Evolutionary conservation across 345 rosid genomes (phyloP).

Genomic region (Syzygium grande): DNA sequence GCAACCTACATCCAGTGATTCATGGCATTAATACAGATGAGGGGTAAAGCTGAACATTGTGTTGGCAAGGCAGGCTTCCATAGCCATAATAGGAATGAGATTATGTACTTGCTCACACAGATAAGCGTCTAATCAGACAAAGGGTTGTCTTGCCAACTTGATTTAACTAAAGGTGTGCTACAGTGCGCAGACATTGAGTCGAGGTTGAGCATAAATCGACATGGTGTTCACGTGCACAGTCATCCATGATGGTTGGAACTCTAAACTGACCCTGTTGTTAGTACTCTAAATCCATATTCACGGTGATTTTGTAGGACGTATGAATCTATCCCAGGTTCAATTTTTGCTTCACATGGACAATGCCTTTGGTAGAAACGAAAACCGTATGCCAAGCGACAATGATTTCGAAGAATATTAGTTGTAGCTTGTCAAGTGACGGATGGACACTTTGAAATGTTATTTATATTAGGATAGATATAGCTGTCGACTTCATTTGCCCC

Average conservation of each 20-base stretch:
- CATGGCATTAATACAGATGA: background rate
- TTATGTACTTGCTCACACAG: background rate
- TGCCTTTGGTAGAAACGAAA: background rate
- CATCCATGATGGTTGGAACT: background rate
- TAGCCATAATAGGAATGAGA: background rate
- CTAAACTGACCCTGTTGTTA: background rate
- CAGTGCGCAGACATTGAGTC: background rate
- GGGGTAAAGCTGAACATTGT: background rate
- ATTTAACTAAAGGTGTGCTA: background rate
- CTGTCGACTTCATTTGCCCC: background rate
- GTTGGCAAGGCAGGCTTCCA: background rate
- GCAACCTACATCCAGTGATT: background rate
- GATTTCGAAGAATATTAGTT: background rate
- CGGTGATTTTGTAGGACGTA: background rate
- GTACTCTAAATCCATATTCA: background rate
- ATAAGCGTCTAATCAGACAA: background rate
- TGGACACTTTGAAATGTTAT: background rate
- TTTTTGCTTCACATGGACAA: background rate
- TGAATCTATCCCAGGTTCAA: background rate
- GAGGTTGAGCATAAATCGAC: background rate
- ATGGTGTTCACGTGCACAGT: background rate
- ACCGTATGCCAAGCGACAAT: background rate
- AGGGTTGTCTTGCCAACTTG: background rate
- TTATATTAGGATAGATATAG: background rate
- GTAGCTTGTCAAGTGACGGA: background rate